Conservation (phyloP, 805 yeast genomes). For the Cyberlindnera euphorbiae region DNA sequence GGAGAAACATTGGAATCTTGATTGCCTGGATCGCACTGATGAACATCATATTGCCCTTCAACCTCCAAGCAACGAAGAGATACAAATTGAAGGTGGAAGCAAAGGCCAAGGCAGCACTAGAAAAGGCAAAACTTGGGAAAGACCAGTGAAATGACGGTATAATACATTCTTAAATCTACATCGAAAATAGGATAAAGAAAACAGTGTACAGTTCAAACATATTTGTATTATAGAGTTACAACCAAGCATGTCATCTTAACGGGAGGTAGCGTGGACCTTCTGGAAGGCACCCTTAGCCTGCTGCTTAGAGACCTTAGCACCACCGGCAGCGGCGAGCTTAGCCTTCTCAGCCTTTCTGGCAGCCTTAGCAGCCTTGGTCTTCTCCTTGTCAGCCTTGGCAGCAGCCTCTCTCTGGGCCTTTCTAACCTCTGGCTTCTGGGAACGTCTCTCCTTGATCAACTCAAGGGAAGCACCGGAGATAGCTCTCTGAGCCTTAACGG, state of each 20-base stretch:
- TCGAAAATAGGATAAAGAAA: background rate
- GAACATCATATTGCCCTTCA: slow-evolving; percentile 34
- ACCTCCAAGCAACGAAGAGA: slow-evolving; percentile 10
- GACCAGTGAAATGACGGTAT: no score
- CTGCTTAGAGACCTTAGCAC: slow-evolving; percentile 84
- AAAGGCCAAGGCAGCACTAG: slow-evolving; percentile 10
- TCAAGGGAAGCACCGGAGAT: slow-evolving; percentile 99
- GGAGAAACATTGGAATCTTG: slow-evolving; percentile 50
- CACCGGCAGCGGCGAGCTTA: slow-evolving; percentile 70
- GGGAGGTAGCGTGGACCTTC: slow-evolving; percentile 94
- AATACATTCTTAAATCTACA: background rate
- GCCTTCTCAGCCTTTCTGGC: slow-evolving; percentile 94
- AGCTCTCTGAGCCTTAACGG: slow-evolving; percentile 98
- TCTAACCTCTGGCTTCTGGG: slow-evolving; percentile 94
- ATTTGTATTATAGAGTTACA: slow-evolving; percentile 14
- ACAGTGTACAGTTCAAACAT: slow-evolving; percentile 16
- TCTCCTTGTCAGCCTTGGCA: slow-evolving; percentile 75
- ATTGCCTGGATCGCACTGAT: slow-evolving; percentile 50
- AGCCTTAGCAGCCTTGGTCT: slow-evolving; percentile 88
- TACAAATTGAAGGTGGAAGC: slow-evolving; percentile 13
- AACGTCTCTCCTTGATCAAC: slow-evolving; percentile 96
- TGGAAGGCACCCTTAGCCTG: slow-evolving; percentile 98
- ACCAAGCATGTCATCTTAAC: slow-evolving; percentile 46
- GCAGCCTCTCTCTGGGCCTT: slow-evolving; percentile 95
- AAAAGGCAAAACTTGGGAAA: slow-evolving; percentile 7